These are phyloP conservation scores for Saccharomycopsis fodiens DNA, from an alignment of 805 yeast species.

Conservation along the genomic window DNA sequence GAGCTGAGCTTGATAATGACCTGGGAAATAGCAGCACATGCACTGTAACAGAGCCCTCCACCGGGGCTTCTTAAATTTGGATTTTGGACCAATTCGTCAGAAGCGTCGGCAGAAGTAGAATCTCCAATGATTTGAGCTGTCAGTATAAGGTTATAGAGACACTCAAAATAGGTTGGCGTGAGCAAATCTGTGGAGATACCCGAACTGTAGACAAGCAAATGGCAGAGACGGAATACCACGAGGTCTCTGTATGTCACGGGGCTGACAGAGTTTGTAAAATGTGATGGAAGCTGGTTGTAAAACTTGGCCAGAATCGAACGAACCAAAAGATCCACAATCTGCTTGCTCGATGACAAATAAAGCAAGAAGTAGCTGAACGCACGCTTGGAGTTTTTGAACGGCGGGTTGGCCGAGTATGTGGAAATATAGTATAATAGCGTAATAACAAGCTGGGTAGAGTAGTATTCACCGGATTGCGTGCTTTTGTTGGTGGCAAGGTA, in stretches of 20 bases:
- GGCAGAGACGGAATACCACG: slow-evolving; percentile 44
- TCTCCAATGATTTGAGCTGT: slow-evolving; percentile 23
- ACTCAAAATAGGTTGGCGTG: slow-evolving; percentile 47
- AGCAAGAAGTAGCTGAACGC: slow-evolving; percentile 39
- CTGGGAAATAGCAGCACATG: slow-evolving; percentile 31
- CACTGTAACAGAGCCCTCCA: slow-evolving; percentile 43
- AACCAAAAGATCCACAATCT: slow-evolving; percentile 34
- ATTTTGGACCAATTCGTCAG: slow-evolving; percentile 2
- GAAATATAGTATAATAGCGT: slow-evolving; percentile 50
- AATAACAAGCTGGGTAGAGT: slow-evolving; percentile 47
- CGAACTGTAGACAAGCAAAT: slow-evolving; percentile 30
- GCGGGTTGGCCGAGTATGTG: slow-evolving; percentile 35
- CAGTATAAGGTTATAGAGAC: slow-evolving; percentile 54
- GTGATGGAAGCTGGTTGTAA: slow-evolving; percentile 46
- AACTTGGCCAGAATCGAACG: slow-evolving; percentile 36
- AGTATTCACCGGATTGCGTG: slow-evolving; percentile 23
- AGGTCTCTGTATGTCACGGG: slow-evolving; percentile 58
- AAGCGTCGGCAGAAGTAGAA: slow-evolving; percentile 14
- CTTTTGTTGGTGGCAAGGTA: slow-evolving; percentile 32
- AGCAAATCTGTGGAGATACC: slow-evolving; percentile 27
- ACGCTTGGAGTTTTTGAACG: slow-evolving; percentile 28
- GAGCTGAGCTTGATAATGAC: slow-evolving; percentile 34
- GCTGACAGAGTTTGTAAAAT: slow-evolving; percentile 34
- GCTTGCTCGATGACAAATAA: slow-evolving; percentile 37
- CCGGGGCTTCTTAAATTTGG: slow-evolving; percentile 22